Conservation (phyloP, 2,329 filamentous ascomycete genomes). For the Endoconidiophora laricicola region DNA sequence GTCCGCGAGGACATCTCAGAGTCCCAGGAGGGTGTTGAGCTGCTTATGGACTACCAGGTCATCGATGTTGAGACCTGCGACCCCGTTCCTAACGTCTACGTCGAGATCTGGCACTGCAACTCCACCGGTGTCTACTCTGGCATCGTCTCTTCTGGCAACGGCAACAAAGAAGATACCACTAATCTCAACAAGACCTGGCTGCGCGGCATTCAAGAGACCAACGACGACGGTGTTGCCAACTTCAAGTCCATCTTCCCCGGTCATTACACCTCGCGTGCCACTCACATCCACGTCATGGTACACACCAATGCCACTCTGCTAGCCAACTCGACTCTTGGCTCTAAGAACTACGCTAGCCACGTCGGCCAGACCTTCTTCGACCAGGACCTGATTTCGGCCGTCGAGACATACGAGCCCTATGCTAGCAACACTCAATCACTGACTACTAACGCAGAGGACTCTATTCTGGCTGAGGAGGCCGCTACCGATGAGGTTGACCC, state of each 20-base stretch:
- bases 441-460: conserved; percentile 34
- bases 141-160: conserved; percentile 22
- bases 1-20: conserved; percentile 26
- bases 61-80: conserved; percentile 27
- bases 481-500: conserved; percentile 35
- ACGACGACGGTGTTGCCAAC: conserved; percentile 24
- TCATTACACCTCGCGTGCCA: conserved; percentile 25
- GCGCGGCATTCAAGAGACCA: conserved; percentile 25
- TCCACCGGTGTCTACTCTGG: conserved; percentile 30
- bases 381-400: conserved; percentile 32
- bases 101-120: conserved; percentile 31
- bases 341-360: conserved; percentile 33
- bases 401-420: conserved; percentile 32
- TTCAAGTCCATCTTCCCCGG: conserved; percentile 29
- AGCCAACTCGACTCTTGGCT: conserved; percentile 32
- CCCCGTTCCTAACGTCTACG: conserved; percentile 22
- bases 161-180: conserved; percentile 17
- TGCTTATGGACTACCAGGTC: conserved; percentile 27
- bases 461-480: conserved; percentile 29
- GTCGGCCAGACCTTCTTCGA: conserved; percentile 49
- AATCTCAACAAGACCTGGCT: conserved; percentile 23
- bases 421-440: conserved; percentile 25
- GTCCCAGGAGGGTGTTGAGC: conserved; percentile 23
- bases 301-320: conserved; percentile 22
- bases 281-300: conserved; percentile 25